phyloP scores from a whole-genome alignment of 345 rosid genomes.

The Toxicodendron radicans region DNA sequence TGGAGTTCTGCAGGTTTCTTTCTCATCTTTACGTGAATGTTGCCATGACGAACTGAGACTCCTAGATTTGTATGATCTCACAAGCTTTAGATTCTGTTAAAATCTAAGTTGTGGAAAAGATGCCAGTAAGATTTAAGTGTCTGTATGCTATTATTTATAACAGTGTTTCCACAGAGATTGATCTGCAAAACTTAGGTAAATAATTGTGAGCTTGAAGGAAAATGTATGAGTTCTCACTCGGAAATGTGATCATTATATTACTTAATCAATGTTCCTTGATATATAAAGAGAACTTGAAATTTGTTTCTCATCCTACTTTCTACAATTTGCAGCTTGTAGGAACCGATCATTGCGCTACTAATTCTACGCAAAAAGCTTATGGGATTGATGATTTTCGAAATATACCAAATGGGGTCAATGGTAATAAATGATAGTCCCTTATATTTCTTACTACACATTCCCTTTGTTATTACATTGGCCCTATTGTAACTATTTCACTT shows the following conservation, averaged over 20 bases:
- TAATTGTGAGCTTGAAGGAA: neutral
- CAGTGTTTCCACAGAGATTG: neutral
- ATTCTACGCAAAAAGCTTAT: constrained; percentile 79
- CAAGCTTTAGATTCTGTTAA: constrained; percentile 5
- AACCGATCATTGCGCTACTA: constrained; percentile 89
- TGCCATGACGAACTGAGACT: neutral
- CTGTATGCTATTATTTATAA: neutral
- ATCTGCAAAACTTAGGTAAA: neutral
- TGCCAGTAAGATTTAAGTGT: neutral
- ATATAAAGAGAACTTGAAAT: neutral
- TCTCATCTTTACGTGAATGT: constrained; percentile 10
- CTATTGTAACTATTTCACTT: constrained; percentile 11
- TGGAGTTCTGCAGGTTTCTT: constrained; percentile 84
- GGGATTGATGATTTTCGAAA: constrained; percentile 91
- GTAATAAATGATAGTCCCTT: constrained; percentile 40
- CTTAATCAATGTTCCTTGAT: neutral
- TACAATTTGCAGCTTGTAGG: constrained; percentile 78
- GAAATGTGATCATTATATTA: neutral
- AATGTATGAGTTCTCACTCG: neutral
- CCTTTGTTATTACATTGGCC: neutral
- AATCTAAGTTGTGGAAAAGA: neutral
- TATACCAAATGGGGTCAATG: constrained; percentile 94
- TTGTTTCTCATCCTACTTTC: constrained; percentile 19
- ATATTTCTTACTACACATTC: constrained; percentile 9
- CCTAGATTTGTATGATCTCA: neutral